Evolutionary conservation across 2,329 filamentous ascomycete species (phyloP).

Genomic region (Dothistroma septosporum): DNA sequence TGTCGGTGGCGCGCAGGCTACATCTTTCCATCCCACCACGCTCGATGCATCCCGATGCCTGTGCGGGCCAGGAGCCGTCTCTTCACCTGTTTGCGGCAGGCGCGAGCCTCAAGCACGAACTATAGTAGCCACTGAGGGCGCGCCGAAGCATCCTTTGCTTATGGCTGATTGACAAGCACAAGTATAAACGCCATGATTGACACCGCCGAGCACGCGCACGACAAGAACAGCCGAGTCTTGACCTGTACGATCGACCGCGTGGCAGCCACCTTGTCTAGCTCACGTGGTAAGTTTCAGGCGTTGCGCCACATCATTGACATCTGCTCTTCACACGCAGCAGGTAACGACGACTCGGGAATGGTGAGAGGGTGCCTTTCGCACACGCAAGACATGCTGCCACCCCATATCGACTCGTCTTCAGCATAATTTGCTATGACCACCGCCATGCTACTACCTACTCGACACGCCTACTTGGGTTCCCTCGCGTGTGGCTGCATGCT

Average conservation of each 20-base stretch:
- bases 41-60: not conserved
- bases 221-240: not conserved
- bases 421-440: not conserved
- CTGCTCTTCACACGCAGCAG: not conserved
- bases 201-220: not conserved
- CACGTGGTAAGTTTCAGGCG: slow-evolving; percentile 7
- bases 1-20: not conserved
- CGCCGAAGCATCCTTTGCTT: not conserved
- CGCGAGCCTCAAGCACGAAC: not conserved
- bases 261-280: slow-evolving; percentile 9
- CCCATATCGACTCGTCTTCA: not conserved
- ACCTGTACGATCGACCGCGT: slow-evolving; percentile 5
- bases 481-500: slow-evolving; percentile 9
- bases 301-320: slow-evolving; percentile 10
- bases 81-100: not conserved
- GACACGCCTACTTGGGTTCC: not conserved
- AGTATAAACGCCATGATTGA: not conserved
- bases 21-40: not conserved
- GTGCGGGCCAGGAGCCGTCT: not conserved
- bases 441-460: not conserved
- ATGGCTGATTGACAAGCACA: not conserved
- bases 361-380: not conserved
- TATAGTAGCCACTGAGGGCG: not conserved
- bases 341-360: not conserved
- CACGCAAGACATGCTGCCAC: not conserved